These are phyloP conservation scores for Biscogniauxia mediterranea DNA, from an alignment of 2,329 filamentous ascomycete species.

Conservation along the genomic window DNA sequence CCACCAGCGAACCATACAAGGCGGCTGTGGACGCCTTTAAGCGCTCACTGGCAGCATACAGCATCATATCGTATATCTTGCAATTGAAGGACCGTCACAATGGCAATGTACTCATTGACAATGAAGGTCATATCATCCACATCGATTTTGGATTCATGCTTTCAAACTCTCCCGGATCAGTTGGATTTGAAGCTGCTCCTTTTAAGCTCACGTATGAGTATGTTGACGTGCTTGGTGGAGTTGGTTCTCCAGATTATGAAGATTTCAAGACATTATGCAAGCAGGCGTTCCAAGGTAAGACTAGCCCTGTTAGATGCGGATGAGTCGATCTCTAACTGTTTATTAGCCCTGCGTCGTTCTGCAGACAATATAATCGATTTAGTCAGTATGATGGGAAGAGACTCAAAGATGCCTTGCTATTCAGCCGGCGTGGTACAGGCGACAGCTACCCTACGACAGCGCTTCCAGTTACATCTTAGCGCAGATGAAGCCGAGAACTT, in stretches of 20 bases:
- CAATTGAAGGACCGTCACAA: constrained; percentile 87
- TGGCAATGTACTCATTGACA: constrained; percentile 82
- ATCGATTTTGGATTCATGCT: constrained; percentile 92
- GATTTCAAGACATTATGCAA: constrained; percentile 80
- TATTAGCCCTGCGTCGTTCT: constrained; percentile 68
- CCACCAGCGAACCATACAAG: constrained; percentile 66
- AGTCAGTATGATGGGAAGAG: constrained; percentile 79
- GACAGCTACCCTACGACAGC: constrained; percentile 65
- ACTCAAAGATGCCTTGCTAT: constrained; percentile 84
- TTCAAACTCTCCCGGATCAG: constrained; percentile 79
- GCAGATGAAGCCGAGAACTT: constrained; percentile 78
- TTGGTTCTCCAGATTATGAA: constrained; percentile 67
- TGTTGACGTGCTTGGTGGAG: constrained; percentile 76
- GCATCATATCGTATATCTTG: constrained; percentile 78
- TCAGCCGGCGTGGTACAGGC: constrained; percentile 70
- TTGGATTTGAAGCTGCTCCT: constrained; percentile 82
- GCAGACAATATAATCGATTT: constrained; percentile 80
- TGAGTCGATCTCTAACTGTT: not conserved
- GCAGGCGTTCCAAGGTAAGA: constrained; percentile 73
- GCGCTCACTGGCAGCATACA: constrained; percentile 79
- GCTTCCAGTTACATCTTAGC: constrained; percentile 80
- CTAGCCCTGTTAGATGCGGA: not conserved
- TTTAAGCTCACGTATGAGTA: constrained; percentile 88
- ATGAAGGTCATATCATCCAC: constrained; percentile 81
- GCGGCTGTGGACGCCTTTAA: constrained; percentile 77